Conservation (phyloP, 805 yeast genomes). For the Diddensiella transvaalensis region DNA sequence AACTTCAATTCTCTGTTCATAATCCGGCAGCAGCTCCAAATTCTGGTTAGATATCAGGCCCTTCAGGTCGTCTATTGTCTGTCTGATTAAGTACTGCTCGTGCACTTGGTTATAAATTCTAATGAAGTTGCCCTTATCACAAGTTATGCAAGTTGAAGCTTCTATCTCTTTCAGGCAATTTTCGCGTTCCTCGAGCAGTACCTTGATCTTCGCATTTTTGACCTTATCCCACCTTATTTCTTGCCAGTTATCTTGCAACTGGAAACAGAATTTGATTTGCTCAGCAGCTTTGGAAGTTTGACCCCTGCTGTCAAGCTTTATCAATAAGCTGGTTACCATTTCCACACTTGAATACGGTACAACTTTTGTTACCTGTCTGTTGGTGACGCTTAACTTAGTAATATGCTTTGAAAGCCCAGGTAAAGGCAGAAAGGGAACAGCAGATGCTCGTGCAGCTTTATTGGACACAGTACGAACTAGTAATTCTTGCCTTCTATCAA, state of each 20-base stretch:
- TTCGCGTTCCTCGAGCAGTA: slow-evolving; percentile 39
- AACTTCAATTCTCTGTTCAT: slow-evolving; percentile 81
- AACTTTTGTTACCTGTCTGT: not conserved
- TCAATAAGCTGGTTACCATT: slow-evolving; percentile 5
- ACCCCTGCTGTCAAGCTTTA: slow-evolving; percentile 6
- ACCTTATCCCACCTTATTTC: slow-evolving; percentile 42
- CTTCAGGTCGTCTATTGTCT: slow-evolving; percentile 53
- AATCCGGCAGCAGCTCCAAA: slow-evolving; percentile 85
- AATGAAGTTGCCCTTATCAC: slow-evolving; percentile 41
- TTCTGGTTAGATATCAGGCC: slow-evolving; percentile 79
- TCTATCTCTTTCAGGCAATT: slow-evolving; percentile 34
- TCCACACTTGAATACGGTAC: slow-evolving; percentile 2
- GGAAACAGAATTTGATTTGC: slow-evolving; percentile 2
- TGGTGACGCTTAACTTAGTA: not conserved
- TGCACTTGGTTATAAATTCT: slow-evolving; percentile 44
- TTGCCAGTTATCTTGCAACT: slow-evolving; percentile 14
- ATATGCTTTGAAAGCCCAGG: slow-evolving; percentile 10
- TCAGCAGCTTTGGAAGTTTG: not conserved
- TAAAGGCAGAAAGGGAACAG: slow-evolving; percentile 10
- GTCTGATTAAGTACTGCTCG: slow-evolving; percentile 43
- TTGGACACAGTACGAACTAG: slow-evolving; percentile 6
- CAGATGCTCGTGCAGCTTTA: not conserved
- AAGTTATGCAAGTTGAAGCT: slow-evolving; percentile 30
- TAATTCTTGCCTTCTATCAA: not conserved
- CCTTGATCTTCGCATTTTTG: slow-evolving; percentile 37